Percentiles rank a stretch among this genome's conserved stretches.
Conservation (phyloP, 2,329 filamentous ascomycete genomes). For the Aspergillus sp. region DNA sequence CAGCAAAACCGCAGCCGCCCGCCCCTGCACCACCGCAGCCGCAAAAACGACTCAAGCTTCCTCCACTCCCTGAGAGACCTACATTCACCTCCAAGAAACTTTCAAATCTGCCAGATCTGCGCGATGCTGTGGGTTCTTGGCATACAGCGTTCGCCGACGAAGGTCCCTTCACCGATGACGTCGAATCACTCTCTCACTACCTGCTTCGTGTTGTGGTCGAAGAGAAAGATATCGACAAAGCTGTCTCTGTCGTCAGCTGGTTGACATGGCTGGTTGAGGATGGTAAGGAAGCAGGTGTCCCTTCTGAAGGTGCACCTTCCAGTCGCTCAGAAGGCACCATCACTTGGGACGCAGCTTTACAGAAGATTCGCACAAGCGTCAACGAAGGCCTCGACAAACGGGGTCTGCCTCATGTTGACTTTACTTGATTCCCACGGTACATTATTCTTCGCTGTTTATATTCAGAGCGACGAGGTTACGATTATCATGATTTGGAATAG, state of each 20-base stretch:
- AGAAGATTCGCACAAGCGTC: slow-evolving; percentile 42
- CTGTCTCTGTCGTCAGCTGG: slow-evolving; percentile 68
- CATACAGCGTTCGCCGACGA: slow-evolving; percentile 67
- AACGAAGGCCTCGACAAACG: slow-evolving; percentile 43
- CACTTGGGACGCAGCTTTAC: slow-evolving; percentile 39
- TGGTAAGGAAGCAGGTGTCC: slow-evolving; percentile 37
- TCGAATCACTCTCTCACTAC: slow-evolving; percentile 71
- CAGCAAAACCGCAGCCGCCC: slow-evolving; percentile 22
- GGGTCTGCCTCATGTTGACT: slow-evolving; percentile 46
- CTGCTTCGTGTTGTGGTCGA: slow-evolving; percentile 68
- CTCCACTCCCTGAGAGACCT: slow-evolving; percentile 53
- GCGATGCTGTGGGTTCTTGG: slow-evolving; percentile 75
- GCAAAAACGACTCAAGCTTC: slow-evolving; percentile 36
- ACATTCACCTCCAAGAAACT: slow-evolving; percentile 63
- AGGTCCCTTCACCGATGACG: slow-evolving; percentile 77
- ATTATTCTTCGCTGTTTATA: neutral
- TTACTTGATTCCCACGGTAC: slow-evolving; percentile 26
- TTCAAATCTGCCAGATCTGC: slow-evolving; percentile 60
- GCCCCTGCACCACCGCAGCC: slow-evolving; percentile 10
- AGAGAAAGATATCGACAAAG: slow-evolving; percentile 77
- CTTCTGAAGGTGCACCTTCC: slow-evolving; percentile 15
- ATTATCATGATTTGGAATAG: neutral
- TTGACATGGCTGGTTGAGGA: slow-evolving; percentile 42
- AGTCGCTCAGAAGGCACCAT: slow-evolving; percentile 18
- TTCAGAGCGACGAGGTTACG: neutral